Conservation (phyloP, 345 rosid species). For the Durio zibethinus region DNA sequence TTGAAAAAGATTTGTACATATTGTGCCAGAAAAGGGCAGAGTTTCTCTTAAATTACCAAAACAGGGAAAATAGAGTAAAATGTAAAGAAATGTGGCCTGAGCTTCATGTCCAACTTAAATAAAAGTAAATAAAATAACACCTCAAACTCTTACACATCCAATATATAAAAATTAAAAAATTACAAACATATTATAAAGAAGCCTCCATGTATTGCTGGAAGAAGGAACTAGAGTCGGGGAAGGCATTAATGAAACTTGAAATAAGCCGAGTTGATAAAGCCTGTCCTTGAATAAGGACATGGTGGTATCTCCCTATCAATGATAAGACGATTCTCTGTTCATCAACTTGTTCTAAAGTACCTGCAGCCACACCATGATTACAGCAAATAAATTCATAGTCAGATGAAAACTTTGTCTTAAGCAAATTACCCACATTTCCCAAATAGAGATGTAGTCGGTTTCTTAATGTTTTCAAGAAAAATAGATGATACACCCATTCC, state of each 20-base stretch:
- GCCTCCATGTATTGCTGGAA: constrained; percentile 26
- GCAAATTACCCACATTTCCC: neutral
- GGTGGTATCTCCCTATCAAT: constrained; percentile 39
- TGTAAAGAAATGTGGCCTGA: too few species aligned
- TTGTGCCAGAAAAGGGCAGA: too few species aligned
- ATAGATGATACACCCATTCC: neutral
- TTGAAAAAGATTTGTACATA: too few species aligned
- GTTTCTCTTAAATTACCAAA: neutral
- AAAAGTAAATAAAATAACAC: too few species aligned
- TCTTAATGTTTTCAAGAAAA: neutral
- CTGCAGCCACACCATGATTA: constrained; percentile 29
- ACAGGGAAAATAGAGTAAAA: too few species aligned
- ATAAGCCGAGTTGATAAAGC: constrained; percentile 37
- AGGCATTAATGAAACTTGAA: constrained; percentile 41
- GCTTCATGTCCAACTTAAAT: too few species aligned
- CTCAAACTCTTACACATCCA: neutral
- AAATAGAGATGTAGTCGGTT: neutral
- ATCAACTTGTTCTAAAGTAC: constrained; percentile 47
- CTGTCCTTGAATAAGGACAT: constrained; percentile 36
- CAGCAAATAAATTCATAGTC: neutral
- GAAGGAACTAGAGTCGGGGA: constrained; percentile 36
- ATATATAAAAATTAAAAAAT: neutral
- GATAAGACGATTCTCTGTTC: constrained; percentile 24
- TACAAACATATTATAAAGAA: neutral
- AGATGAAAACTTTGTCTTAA: neutral